Evolutionary conservation across 139 green algal species (phyloP), one percentile per base, ranked within the genome.

Genomic region (Bryopsis sp.): DNA sequence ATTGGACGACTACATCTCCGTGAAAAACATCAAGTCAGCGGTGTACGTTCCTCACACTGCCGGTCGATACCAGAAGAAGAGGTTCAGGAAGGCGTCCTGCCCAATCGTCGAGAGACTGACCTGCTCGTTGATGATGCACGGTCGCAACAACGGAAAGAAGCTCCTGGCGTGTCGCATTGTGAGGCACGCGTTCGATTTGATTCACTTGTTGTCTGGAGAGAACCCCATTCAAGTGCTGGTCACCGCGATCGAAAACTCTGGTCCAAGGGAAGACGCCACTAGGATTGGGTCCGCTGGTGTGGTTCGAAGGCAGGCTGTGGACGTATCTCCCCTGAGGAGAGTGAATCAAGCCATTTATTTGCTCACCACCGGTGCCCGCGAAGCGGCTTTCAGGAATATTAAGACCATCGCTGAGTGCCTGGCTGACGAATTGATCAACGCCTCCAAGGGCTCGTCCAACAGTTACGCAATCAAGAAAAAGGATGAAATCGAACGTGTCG

Each of bases 401-500:
- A 99, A 99, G 86, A 98, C 94, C 58, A 95, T 99, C 74, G 86
- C 92, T 34, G 94, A 99, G 87, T 99, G 94, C 88, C 79, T 99
- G 57, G 92, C 94, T 26, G 94, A 99, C 73, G 94, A 99, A 88
- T 88, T 99, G 39, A 94, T 97, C 77, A 99, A 99, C 76, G 94
- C 94, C 31, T 94, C 94, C 77, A 99, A 99, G 89, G 94, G 94
- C 39, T 96, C 87, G 34, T 96, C 86, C 66, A 99, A 98, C 92
- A 92, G 86, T 67, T 99, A 97, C 69, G 94, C 94, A 43, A 98
- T 99, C 83, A 99, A 99, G 94, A 99, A 99, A 91, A 99, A 99
- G 91, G 89, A 85, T 47, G 80, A 99, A 84, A 86, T 99, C n/a
- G 94, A 99, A 89, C 92, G 94, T 75, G 94, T 99, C 58, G 94